Evolutionary conservation across 106 monocot genomes (phyloP).

Genomic region (Allium cepa): DNA sequence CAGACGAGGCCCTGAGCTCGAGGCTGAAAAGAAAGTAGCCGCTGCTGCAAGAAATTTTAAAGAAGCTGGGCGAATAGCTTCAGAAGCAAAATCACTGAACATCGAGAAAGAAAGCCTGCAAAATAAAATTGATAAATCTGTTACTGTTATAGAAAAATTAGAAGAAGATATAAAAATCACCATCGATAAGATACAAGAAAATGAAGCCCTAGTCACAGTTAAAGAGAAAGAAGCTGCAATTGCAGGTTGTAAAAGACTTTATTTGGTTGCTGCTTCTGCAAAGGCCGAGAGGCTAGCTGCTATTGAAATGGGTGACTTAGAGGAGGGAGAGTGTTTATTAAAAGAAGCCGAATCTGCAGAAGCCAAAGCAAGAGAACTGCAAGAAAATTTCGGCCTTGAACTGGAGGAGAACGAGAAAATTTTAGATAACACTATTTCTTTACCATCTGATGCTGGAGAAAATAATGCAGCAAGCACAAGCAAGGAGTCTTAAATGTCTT

Average conservation of each 20-base stretch:
- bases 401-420: constrained; percentile 18
- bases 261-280: constrained; percentile 49
- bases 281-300: constrained; percentile 76
- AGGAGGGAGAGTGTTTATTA: constrained; percentile 52
- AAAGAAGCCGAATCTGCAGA: constrained; percentile 69
- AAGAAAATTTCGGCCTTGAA: constrained; percentile 41
- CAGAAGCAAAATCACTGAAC: constrained; percentile 72
- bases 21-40: constrained; percentile 94
- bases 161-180: constrained; percentile 49
- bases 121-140: constrained; percentile 32
- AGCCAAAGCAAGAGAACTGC: constrained; percentile 58
- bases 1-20: constrained; percentile 84
- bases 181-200: constrained; percentile 44
- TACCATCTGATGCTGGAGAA: constrained; percentile 12
- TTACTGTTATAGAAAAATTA: constrained; percentile 40
- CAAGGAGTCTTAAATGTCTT: not conserved
- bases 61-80: constrained; percentile 81
- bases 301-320: constrained; percentile 53
- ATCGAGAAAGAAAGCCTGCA: constrained; percentile 63
- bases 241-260: constrained; percentile 47
- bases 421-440: constrained; percentile 21
- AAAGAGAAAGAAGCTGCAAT: constrained; percentile 81
- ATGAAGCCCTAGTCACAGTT: constrained; percentile 38
- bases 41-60: constrained; percentile 94
- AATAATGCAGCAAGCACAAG: no score